A percentile compares a stretch with the other conserved stretches of the same genome.
Conservation (phyloP, 148 eudicot genomes). For the Persicaria maculosa region DNA sequence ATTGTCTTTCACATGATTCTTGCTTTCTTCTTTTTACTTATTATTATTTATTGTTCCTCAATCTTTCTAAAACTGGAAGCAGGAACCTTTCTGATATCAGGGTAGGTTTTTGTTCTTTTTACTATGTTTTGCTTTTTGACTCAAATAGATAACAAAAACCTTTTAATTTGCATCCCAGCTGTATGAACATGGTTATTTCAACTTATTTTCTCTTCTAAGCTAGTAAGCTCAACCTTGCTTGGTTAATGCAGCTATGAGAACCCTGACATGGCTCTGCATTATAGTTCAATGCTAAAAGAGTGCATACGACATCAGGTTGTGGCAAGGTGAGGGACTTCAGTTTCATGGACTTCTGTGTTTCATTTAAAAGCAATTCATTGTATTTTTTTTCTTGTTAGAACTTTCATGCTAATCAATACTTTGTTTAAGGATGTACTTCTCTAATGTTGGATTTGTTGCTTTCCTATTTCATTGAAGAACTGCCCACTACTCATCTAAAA, state of each 20-base stretch:
- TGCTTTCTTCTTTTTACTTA: not conserved
- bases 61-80: not conserved
- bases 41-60: not conserved
- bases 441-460: not conserved
- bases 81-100: not conserved
- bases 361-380: not conserved
- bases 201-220: conserved; percentile 1
- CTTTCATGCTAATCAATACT: not conserved
- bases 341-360: not conserved
- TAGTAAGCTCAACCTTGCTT: conserved; percentile 12
- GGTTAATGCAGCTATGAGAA: conserved; percentile 57
- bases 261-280: conserved; percentile 85
- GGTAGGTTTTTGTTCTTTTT: not conserved
- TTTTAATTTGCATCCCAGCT: not conserved
- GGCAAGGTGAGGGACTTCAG: conserved; percentile 54
- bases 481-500: not conserved
- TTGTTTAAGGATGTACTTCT: not conserved
- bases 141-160: not conserved
- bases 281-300: conserved; percentile 96
- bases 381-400: not conserved
- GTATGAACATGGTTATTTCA: not conserved
- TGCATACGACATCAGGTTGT: conserved; percentile 98
- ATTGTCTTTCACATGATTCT: not conserved
- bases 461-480: not conserved
- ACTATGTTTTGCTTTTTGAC: not conserved